Conservation (phyloP, 192 early-diverging fungal genomes). For the Paraglomus occultum region DNA sequence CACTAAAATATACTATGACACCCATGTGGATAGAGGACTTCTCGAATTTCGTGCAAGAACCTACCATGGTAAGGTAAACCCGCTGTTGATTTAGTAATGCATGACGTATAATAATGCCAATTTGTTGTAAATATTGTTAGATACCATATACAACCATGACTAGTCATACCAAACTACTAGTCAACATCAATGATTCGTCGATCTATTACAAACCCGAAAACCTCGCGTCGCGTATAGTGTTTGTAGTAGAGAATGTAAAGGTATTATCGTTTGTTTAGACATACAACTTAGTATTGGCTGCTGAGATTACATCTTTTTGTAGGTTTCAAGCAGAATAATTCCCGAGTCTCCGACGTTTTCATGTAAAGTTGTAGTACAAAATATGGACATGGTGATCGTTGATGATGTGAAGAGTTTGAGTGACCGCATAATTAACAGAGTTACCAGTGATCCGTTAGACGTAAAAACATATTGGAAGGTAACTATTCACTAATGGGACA, state of each 20-base stretch:
- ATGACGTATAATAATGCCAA: not conserved
- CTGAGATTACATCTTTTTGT: slow-evolving; percentile 2
- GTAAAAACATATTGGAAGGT: slow-evolving; percentile 29
- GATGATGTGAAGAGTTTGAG: slow-evolving; percentile 42
- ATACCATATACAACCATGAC: slow-evolving; percentile 45
- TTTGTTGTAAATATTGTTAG: slow-evolving; percentile 15
- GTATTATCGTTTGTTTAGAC: slow-evolving; percentile 31
- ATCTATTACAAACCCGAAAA: slow-evolving; percentile 60
- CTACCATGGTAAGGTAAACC: slow-evolving; percentile 32
- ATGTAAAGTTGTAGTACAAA: slow-evolving; percentile 50
- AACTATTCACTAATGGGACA: not conserved
- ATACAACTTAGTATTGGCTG: not conserved
- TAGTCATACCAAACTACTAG: slow-evolving; percentile 56
- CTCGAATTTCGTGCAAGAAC: slow-evolving; percentile 55
- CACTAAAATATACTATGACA: slow-evolving; percentile 44
- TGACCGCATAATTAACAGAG: slow-evolving; percentile 2
- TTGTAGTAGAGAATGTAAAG: slow-evolving; percentile 60
- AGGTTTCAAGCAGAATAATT: slow-evolving; percentile 57
- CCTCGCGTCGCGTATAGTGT: slow-evolving; percentile 46
- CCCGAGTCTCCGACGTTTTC: slow-evolving; percentile 60
- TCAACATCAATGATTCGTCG: slow-evolving; percentile 55
- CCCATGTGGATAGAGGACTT: slow-evolving; percentile 50
- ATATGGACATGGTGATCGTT: slow-evolving; percentile 49
- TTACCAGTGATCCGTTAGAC: not conserved
- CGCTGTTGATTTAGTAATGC: slow-evolving; percentile 27